Percentiles rank a stretch among this genome's conserved stretches.
These are phyloP conservation scores for Suillus decipiens DNA, from an alignment of 768 basidiomycete genomes.

Conservation along the genomic window DNA sequence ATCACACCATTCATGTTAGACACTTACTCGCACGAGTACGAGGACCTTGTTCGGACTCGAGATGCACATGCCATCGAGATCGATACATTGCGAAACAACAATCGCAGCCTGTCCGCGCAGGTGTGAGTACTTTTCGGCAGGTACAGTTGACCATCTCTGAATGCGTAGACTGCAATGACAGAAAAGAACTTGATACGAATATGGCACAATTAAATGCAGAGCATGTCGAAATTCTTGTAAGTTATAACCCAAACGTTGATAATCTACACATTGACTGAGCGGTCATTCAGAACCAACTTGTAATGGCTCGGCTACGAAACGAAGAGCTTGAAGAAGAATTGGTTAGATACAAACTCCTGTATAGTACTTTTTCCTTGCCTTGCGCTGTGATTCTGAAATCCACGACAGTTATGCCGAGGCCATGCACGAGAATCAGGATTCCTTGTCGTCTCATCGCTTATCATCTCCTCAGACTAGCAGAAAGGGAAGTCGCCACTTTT, in stretches of 20 bases:
- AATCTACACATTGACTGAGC: slow-evolving; percentile 19
- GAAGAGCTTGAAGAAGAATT: slow-evolving; percentile 95
- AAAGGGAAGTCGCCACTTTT: slow-evolving; percentile 23
- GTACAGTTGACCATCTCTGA: slow-evolving; percentile 12
- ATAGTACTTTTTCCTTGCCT: background rate
- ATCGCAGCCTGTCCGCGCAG: slow-evolving; percentile 72
- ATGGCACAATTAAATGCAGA: slow-evolving; percentile 81
- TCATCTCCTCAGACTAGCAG: slow-evolving; percentile 34
- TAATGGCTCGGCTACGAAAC: slow-evolving; percentile 82
- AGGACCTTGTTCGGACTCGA: slow-evolving; percentile 71
- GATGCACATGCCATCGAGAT: slow-evolving; percentile 86
- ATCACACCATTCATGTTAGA: slow-evolving; percentile 98
- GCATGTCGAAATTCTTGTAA: slow-evolving; percentile 74
- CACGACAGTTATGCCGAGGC: slow-evolving; percentile 62
- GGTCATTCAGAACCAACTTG: slow-evolving; percentile 77
- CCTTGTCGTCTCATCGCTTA: slow-evolving; percentile 63
- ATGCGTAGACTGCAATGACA: slow-evolving; percentile 31
- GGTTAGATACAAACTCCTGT: slow-evolving; percentile 93
- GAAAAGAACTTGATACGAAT: slow-evolving; percentile 77
- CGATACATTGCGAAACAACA: slow-evolving; percentile 78
- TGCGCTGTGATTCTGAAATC: slow-evolving; percentile 1
- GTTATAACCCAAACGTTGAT: slow-evolving; percentile 18
- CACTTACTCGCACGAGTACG: slow-evolving; percentile 84
- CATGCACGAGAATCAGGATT: slow-evolving; percentile 76
- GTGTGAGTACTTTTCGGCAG: slow-evolving; percentile 56